Evolutionary conservation across 345 rosid species (phyloP), one percentile per base, ranked within the genome.

Genomic region (Eucalyptus erythrocorys): DNA sequence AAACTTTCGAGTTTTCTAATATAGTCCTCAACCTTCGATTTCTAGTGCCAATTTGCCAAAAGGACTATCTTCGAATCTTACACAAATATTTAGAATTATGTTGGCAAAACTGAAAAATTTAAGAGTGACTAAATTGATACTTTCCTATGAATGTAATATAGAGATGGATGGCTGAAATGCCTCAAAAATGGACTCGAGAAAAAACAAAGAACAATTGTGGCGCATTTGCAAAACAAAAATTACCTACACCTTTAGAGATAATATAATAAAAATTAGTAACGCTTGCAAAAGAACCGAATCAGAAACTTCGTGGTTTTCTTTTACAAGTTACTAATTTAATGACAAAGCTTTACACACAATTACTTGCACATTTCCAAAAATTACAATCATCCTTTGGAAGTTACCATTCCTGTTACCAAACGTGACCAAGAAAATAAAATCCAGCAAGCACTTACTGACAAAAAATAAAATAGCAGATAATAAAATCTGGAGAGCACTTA

Each of bases 11-110:
- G 42, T 71, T 71, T 21, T 6, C 7, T 0, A 37, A 0, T 27
- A 71, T 21, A 5, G 14, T 37, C 27, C 15, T 71, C 82, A 37
- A 37, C 27, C 27, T 71, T 71, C 0, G 0, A 71, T 71, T 71
- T 37, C 8, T 11, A 19, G 14, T 71, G 82, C 7, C 27, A 37
- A 21, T 37, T 37, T 71, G 21, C 10, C 2, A 0, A 7, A 34
- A 68, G 6, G 4, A 37, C 27, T 37, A 1, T 3, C 10, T 71
- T 71, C 1, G 1, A 37, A 37, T 37, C 12, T 71, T 13, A 8
- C 1, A 0, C 4, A 37, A 37, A 71, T 6, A 3, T 71, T 37
- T 0, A 71, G 11, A 6, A 37, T 9, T 37, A 37, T 37, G 7
- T 19, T 10, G 1, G 13, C 4, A 37, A 71, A 30, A n/a, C 14